Percentiles rank a stretch among this genome's conserved stretches.
Evolutionary conservation across 495 filamentous ascomycete species (phyloP).

Genomic region (Neurospora sp.): DNA sequence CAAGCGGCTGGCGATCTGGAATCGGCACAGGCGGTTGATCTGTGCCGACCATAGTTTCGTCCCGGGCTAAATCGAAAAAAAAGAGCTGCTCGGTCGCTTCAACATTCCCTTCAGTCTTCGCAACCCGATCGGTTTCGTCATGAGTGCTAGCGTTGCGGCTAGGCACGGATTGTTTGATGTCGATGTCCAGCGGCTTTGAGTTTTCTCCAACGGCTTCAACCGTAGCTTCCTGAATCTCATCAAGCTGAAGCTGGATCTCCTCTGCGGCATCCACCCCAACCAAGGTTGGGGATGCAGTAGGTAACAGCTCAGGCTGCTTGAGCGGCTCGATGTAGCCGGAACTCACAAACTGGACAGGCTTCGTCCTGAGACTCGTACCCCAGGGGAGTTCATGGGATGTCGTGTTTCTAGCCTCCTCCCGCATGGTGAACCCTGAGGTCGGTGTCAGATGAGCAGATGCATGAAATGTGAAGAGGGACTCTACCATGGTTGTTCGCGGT

Average conservation of each 20-base stretch:
- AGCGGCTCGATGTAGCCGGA: constrained; percentile 50
- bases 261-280: not conserved
- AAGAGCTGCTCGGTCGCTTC: constrained; percentile 6
- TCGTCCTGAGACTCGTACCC: constrained; percentile 33
- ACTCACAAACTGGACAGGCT: constrained; percentile 64
- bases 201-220: not conserved
- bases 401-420: constrained; percentile 70
- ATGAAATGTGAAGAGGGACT: not conserved
- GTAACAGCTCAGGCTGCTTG: constrained; percentile 10
- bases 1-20: constrained; percentile 19
- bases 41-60: constrained; percentile 5
- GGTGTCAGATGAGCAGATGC: not conserved
- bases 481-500: constrained; percentile 7
- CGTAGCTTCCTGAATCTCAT: not conserved
- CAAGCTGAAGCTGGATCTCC: not conserved
- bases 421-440: constrained; percentile 48
- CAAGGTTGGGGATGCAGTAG: not conserved
- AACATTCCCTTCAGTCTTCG: not conserved
- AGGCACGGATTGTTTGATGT: not conserved
- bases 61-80: constrained; percentile 16
- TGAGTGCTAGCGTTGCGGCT: not conserved
- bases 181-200: not conserved
- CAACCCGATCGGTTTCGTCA: not conserved
- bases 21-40: not conserved
- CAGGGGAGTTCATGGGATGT: constrained; percentile 42